phyloP scores from a whole-genome alignment of 768 basidiomycete species.

The Naematelia encephala region DNA sequence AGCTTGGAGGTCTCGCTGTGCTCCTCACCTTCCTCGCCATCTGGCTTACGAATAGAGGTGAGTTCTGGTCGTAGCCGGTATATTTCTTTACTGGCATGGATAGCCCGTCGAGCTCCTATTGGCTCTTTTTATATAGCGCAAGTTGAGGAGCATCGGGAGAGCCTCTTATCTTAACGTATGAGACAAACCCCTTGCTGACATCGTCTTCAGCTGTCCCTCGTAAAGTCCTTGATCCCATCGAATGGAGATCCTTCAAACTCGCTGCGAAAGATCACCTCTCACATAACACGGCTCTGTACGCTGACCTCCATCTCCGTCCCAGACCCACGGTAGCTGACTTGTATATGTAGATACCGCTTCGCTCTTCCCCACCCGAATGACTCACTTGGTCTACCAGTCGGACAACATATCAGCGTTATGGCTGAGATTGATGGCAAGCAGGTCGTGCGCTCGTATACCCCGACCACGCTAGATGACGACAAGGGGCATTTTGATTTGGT shows the following conservation, averaged over 20 bases:
- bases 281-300: conserved; percentile 91
- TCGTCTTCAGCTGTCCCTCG: conserved; percentile 4
- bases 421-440: conserved; percentile 90
- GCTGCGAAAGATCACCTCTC: conserved; percentile 77
- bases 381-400: conserved; percentile 87
- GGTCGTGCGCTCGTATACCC: conserved; percentile 88
- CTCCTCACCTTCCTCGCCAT: background rate
- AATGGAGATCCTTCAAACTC: conserved; percentile 80
- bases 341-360: conserved; percentile 85
- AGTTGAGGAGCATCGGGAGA: no score
- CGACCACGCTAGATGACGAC: conserved; percentile 89
- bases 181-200: background rate
- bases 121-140: no score
- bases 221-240: conserved; percentile 43
- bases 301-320: background rate
- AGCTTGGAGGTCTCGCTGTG: conserved; percentile 9
- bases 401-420: conserved; percentile 89
- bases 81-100: no score
- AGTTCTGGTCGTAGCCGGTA: background rate
- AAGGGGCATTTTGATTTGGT: conserved; percentile 91
- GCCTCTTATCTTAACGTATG: no score
- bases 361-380: conserved; percentile 69
- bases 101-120: no score
- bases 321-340: no score
- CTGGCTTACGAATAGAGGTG: background rate